Conservation (phyloP, 345 rosid species). For the Camelina hispida region DNA sequence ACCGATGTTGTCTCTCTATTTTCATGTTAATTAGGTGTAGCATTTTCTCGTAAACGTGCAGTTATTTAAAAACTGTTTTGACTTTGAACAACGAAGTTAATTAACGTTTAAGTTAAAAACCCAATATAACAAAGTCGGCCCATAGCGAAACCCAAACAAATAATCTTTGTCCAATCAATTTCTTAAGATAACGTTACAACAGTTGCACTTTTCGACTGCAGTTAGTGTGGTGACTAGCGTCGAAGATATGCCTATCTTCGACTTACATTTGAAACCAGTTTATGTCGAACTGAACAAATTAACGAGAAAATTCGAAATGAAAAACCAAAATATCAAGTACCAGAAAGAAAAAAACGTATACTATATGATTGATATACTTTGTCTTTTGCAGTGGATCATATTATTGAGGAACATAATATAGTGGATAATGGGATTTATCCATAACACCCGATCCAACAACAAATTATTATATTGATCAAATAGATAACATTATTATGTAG, state of each 20-base stretch:
- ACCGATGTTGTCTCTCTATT: background rate
- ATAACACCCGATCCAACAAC: slow-evolving; percentile 24
- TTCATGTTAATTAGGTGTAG: background rate
- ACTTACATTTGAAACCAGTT: background rate
- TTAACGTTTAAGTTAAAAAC: too few relatives aligned
- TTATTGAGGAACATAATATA: slow-evolving; percentile 33
- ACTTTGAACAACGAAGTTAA: background rate
- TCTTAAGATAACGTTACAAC: too few relatives aligned
- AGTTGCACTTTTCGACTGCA: too few relatives aligned
- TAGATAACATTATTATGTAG: background rate
- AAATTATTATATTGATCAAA: slow-evolving; percentile 2
- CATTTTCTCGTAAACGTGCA: slow-evolving; percentile 11
- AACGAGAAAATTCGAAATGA: background rate
- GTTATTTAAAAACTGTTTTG: slow-evolving; percentile 2
- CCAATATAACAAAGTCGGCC: background rate
- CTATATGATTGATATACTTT: slow-evolving; percentile 4
- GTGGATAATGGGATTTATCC: slow-evolving; percentile 35
- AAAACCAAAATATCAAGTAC: too few relatives aligned
- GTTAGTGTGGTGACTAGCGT: too few relatives aligned
- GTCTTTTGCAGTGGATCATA: slow-evolving; percentile 38
- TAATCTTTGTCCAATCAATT: background rate
- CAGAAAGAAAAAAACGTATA: too few relatives aligned
- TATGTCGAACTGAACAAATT: background rate
- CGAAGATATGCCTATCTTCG: too few relatives aligned
- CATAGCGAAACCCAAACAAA: background rate